Evolutionary conservation across 108 stramenopile genomes (phyloP).

Genomic region (Poteriospumella lacustris): DNA sequence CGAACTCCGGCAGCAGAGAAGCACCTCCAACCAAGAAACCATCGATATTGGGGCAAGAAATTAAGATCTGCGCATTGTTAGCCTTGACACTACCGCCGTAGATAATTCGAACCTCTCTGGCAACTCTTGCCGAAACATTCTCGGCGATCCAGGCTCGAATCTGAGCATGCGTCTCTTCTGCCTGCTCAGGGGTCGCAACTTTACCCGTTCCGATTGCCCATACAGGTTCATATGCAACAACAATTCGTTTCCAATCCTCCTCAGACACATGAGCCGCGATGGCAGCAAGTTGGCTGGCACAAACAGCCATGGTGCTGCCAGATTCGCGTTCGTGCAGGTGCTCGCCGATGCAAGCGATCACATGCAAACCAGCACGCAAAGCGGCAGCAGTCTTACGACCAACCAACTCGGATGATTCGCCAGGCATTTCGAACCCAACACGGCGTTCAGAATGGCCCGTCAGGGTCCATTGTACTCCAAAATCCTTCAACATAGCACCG

Average conservation of each 20-base stretch:
- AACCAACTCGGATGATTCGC: conserved; percentile 78
- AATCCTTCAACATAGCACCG: conserved; percentile 91
- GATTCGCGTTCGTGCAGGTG: conserved; percentile 85
- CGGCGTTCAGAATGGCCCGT: conserved; percentile 95
- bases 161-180: conserved; percentile 65
- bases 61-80: neutral
- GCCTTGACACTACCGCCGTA: conserved; percentile 96
- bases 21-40: conserved; percentile 26
- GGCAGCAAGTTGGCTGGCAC: conserved; percentile 90
- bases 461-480: conserved; percentile 85
- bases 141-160: conserved; percentile 44
- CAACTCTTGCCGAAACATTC: conserved; percentile 69
- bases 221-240: conserved; percentile 75
- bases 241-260: conserved; percentile 70
- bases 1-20: conserved; percentile 23
- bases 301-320: conserved; percentile 93
- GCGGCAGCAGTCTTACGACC: conserved; percentile 67
- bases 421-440: conserved; percentile 74
- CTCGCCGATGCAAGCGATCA: conserved; percentile 98
- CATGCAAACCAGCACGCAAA: conserved; percentile 60
- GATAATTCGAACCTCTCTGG: conserved; percentile 76
- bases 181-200: conserved; percentile 90
- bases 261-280: conserved; percentile 77
- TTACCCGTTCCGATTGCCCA: conserved; percentile 98
- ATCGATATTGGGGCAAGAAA: conserved; percentile 26